A percentile compares a stretch with the other conserved stretches of the same genome.
These are phyloP conservation scores for Metschnikowia matae DNA, from an alignment of 805 yeast species.

Conservation along the genomic window DNA sequence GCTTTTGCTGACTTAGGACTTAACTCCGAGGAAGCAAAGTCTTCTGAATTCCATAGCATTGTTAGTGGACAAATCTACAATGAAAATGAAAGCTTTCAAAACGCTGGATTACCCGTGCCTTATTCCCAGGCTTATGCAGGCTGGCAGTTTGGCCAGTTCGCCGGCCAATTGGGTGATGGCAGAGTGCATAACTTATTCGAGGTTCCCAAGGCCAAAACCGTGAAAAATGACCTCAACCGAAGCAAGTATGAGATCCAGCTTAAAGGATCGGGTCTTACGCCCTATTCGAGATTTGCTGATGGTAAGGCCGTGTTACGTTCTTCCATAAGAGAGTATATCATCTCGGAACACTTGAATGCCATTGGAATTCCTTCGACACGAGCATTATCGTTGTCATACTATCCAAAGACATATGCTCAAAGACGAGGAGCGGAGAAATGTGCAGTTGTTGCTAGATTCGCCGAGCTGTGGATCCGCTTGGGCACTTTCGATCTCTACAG, in stretches of 20 bases:
- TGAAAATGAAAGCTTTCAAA: constrained; percentile 16
- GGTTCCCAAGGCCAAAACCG: constrained; percentile 36
- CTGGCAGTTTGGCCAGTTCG: constrained; percentile 93
- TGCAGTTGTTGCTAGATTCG: constrained; percentile 79
- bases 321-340: constrained; percentile 80
- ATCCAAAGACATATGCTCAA: constrained; percentile 76
- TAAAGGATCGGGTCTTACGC: constrained; percentile 91
- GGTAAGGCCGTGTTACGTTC: constrained; percentile 92
- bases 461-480: constrained; percentile 80
- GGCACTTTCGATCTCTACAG: constrained; percentile 86
- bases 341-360: constrained; percentile 74
- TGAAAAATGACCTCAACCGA: constrained; percentile 23
- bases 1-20: constrained; percentile 66
- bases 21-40: constrained; percentile 30
- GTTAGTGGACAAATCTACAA: constrained; percentile 55
- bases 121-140: constrained; percentile 94
- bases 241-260: constrained; percentile 64
- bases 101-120: constrained; percentile 50
- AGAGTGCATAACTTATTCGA: constrained; percentile 82
- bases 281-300: constrained; percentile 92
- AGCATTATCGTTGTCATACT: constrained; percentile 65
- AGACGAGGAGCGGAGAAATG: constrained; percentile 72
- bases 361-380: constrained; percentile 86
- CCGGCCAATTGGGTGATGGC: constrained; percentile 97
- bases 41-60: constrained; percentile 47